Evolutionary conservation across 2,329 filamentous ascomycete genomes (phyloP).

Genomic region (Capronia americana): DNA sequence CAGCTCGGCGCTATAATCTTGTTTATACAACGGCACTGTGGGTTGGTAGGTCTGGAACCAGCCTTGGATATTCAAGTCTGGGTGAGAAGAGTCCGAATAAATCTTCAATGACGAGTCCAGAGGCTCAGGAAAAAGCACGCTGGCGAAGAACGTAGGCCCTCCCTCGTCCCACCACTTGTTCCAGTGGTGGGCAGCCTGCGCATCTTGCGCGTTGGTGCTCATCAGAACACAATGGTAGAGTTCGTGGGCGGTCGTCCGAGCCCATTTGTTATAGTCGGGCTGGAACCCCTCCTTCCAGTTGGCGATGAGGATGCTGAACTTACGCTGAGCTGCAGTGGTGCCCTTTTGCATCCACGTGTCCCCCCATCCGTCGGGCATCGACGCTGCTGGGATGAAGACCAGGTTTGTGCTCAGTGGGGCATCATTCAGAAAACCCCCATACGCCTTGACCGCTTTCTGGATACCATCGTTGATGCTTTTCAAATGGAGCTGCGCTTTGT

Average conservation of each 20-base stretch:
- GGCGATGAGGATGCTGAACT: constrained; percentile 1
- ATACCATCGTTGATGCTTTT: constrained; percentile 6
- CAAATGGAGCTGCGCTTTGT: not conserved
- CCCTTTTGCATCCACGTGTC: not conserved
- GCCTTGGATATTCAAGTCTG: not conserved
- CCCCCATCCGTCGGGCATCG: not conserved
- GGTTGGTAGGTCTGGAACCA: constrained; percentile 2
- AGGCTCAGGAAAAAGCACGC: constrained; percentile 1
- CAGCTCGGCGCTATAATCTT: not conserved
- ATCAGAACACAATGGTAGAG: constrained; percentile 8
- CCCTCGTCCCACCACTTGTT: constrained; percentile 6
- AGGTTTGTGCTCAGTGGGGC: not conserved
- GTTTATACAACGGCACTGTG: not conserved
- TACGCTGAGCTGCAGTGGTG: not conserved
- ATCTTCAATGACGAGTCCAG: not conserved
- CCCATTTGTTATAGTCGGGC: constrained; percentile 6
- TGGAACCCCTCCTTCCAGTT: not conserved
- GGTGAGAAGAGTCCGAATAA: not conserved
- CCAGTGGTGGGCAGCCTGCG: not conserved
- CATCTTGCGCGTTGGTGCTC: not conserved
- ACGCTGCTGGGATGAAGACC: not conserved
- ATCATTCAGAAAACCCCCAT: not conserved
- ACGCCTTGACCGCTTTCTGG: not conserved
- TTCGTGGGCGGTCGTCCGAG: constrained; percentile 1
- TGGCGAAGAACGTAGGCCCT: not conserved